These are phyloP conservation scores for Pholiota microspora DNA, from an alignment of 768 basidiomycete species.

Conservation along the genomic window DNA sequence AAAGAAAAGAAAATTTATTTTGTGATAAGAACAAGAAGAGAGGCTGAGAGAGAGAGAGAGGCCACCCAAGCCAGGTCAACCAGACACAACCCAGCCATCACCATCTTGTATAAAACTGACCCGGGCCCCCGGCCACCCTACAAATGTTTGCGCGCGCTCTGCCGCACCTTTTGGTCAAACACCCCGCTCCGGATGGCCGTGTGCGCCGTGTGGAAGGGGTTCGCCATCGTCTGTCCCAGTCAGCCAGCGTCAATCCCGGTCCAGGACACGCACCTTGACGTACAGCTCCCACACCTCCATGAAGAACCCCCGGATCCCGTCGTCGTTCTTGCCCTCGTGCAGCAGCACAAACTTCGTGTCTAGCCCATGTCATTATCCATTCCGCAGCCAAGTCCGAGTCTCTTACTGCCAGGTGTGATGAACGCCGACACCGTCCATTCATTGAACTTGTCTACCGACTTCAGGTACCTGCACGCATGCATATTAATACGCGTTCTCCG, in stretches of 20 bases:
- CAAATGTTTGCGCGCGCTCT: conserved; percentile 84
- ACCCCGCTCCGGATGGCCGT: conserved; percentile 72
- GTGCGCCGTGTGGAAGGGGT: conserved; percentile 96
- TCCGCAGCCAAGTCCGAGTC: not conserved
- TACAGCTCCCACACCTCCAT: conserved; percentile 97
- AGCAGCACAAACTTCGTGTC: conserved; percentile 95
- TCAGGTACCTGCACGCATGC: conserved; percentile 74
- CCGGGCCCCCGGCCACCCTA: conserved; percentile 32
- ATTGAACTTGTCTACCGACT: conserved; percentile 95
- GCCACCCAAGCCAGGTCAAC: conserved; percentile 34
- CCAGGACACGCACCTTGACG: conserved; percentile 66
- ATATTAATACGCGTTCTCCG: conserved; percentile 10
- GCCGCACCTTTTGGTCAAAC: conserved; percentile 83
- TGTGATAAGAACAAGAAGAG: conserved; percentile 27
- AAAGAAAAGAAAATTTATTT: conserved; percentile 23
- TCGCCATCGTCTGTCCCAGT: conserved; percentile 68
- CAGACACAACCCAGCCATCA: conserved; percentile 30
- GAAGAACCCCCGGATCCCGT: conserved; percentile 91
- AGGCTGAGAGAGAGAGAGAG: conserved; percentile 29
- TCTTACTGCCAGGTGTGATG: conserved; percentile 90
- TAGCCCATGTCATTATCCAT: conserved; percentile 31
- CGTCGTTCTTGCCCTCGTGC: conserved; percentile 96
- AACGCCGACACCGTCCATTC: conserved; percentile 99
- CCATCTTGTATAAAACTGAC: conserved; percentile 21
- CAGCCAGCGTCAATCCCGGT: conserved; percentile 9